Conservation (phyloP, 2,329 filamentous ascomycete species). For the Rhynchosporium secalis region DNA sequence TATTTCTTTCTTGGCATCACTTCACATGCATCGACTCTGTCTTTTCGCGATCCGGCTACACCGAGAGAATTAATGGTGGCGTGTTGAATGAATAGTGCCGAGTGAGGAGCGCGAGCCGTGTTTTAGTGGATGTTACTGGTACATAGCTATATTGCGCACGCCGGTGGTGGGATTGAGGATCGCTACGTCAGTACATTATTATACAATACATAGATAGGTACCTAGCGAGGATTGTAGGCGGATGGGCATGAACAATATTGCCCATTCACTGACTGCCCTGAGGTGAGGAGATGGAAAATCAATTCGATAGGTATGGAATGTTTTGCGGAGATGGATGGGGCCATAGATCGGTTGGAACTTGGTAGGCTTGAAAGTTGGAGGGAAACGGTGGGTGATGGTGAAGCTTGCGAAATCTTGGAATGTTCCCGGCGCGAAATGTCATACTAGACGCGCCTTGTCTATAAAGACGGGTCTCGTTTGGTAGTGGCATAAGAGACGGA, state of each 20-base stretch:
- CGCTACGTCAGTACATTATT: conserved; percentile 1
- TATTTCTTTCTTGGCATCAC: no score
- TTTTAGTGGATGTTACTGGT: no score
- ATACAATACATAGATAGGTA: no score
- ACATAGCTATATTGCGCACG: no score
- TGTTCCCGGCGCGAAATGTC: neutral
- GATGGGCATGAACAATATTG: neutral
- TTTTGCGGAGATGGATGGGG: neutral
- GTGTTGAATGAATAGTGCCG: no score
- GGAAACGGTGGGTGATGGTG: neutral
- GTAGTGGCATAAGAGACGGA: neutral
- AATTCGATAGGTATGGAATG: no score
- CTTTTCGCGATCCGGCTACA: no score
- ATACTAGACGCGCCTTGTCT: conserved; percentile 4
- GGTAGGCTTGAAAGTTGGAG: neutral
- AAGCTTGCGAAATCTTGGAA: neutral
- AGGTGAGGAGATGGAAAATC: neutral
- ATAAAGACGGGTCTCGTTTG: neutral
- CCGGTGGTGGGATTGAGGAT: neutral
- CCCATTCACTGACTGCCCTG: neutral
- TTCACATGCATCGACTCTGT: no score
- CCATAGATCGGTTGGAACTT: neutral
- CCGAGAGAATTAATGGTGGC: no score
- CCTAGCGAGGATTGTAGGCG: neutral
- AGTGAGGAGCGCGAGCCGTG: neutral